Base-by-base conservation (phyloP, 306 rosid genomes). In the Ormosia semicastrata region DNA sequence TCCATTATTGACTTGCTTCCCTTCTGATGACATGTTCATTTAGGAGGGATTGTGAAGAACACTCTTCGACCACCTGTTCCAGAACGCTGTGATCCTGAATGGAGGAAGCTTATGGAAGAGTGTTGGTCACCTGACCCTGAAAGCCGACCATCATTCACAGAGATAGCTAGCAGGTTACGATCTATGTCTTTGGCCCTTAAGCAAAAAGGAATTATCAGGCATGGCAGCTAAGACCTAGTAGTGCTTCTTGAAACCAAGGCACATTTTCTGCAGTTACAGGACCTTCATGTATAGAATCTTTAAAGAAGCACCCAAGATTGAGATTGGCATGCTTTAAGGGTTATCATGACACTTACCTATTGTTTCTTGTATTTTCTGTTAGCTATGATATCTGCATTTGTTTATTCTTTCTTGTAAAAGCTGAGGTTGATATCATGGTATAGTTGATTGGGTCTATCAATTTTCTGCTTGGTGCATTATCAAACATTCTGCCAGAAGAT, bases 21-120 rank as follows among this genome's bases (percentile, higher is more conserved):
- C 74, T 82, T 79, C 73, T 65, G 58, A 64, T 66, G 66, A 65
- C 52, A 62, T 80, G 59, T 47, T 72, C 69, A 14, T 71, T 56
- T 81, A 90, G 97, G 97, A 39, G 97, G 97, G 12, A 92, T 92
- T 56, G 86, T 92, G 67, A 92, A 90, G 87, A 90, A 90, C 89
- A 90, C 87, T 53, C 97, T 92, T 52, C 85, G 94, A 77, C 94
- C 97, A 34, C 78, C 81, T 6, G 78, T 90, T 64, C 97, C 97
- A 0, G 85, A 81, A 57, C 77, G 68, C 6, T 92, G 94, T 78
- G 94, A 92, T 86, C 80, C 89, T 6, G 92, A 81, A 52, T 92
- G 97, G 94, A 89, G 79, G 82, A 84, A 73, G 74, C 90, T 92
- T 47, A 92, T 90, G 97, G 94, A 89, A 84, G 86, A 89, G 66